phyloP scores from a whole-genome alignment of 2,329 filamentous ascomycete species.

The Sporothrix pseudoabietina region DNA sequence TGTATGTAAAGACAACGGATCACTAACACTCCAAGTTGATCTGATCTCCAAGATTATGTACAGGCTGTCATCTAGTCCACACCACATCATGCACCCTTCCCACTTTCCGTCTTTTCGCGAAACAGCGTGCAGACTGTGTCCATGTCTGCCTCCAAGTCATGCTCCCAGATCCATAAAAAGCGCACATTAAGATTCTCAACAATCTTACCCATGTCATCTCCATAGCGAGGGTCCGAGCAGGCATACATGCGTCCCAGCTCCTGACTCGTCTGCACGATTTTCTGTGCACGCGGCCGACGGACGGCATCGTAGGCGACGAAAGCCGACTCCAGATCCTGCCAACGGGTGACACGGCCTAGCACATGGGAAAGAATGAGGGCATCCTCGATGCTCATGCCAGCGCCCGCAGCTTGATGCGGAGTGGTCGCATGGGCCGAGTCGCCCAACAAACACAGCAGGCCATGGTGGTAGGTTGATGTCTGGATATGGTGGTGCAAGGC shows the following conservation, averaged over 20 bases:
- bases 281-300: conserved; percentile 41
- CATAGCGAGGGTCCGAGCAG: conserved; percentile 37
- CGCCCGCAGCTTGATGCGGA: conserved; percentile 34
- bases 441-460: conserved; percentile 52
- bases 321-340: conserved; percentile 28
- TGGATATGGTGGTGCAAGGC: conserved; percentile 42
- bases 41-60: no score
- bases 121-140: background rate
- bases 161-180: conserved; percentile 42
- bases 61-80: no score
- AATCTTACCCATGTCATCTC: conserved; percentile 40
- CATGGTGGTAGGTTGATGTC: conserved; percentile 51
- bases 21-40: no score
- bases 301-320: conserved; percentile 39
- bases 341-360: conserved; percentile 14
- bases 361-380: conserved; percentile 33
- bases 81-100: no score
- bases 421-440: conserved; percentile 57
- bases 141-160: conserved; percentile 39
- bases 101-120: background rate
- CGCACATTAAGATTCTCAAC: conserved; percentile 39
- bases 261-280: conserved; percentile 40
- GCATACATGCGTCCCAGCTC: conserved; percentile 40
- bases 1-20: no score
- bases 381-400: conserved; percentile 35